Percentiles rank a stretch among this genome's conserved stretches.
Conservation (phyloP, 345 rosid genomes). For the Reutealis trisperma region DNA sequence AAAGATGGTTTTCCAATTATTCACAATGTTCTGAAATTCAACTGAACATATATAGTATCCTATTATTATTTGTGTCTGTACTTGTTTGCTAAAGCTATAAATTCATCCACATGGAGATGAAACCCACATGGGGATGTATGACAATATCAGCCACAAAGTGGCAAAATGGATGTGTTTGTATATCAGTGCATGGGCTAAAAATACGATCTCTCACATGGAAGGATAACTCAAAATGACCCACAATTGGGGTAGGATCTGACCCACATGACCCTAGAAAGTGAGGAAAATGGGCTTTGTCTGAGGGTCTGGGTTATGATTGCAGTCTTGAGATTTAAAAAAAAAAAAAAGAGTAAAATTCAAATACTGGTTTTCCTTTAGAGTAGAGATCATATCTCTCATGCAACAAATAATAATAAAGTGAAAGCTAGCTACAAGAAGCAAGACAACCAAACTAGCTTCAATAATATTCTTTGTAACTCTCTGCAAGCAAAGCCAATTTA, state of each 20-base stretch:
- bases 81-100: neutral
- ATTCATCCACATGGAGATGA: conserved; percentile 15
- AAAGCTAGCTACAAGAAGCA: conserved; percentile 22
- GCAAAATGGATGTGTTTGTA: neutral
- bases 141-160: neutral
- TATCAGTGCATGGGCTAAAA: conserved; percentile 10
- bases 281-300: conserved; percentile 13
- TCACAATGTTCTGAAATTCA: neutral
- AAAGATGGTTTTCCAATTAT: conserved; percentile 1
- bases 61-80: neutral
- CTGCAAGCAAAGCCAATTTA: conserved; percentile 52
- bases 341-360: conserved; percentile 18
- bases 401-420: conserved; percentile 34
- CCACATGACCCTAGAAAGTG: conserved; percentile 25
- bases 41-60: neutral
- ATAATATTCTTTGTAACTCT: conserved; percentile 52
- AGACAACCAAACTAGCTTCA: neutral
- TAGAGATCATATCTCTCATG: conserved; percentile 24
- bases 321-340: conserved; percentile 11
- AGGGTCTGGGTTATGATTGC: conserved; percentile 30
- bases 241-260: conserved; percentile 11
- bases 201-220: conserved; percentile 5
- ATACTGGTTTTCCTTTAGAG: neutral
- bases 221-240: neutral
- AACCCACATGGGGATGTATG: neutral